phyloP scores from a whole-genome alignment of 2,329 filamentous ascomycete genomes.

The Cladosporium phlei region DNA sequence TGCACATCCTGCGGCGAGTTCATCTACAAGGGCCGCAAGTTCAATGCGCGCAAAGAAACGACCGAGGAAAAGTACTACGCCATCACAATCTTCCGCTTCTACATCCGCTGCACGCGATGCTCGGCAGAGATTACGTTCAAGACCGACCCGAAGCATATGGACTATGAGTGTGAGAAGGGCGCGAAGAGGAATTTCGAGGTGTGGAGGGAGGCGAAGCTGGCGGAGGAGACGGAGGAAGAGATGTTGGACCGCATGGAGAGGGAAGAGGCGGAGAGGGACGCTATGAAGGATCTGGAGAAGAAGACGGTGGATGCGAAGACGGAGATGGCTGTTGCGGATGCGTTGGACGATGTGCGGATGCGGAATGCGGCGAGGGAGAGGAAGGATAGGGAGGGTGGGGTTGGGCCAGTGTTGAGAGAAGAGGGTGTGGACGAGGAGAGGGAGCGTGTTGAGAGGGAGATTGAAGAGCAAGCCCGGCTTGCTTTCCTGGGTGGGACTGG shows the following conservation, averaged over 20 bases:
- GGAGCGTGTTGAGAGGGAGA: conserved; percentile 68
- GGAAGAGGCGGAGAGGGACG: conserved; percentile 76
- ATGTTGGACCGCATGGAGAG: conserved; percentile 75
- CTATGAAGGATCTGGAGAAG: conserved; percentile 90
- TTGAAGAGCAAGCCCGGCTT: conserved; percentile 71
- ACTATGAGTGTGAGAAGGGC: conserved; percentile 76
- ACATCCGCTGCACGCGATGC: conserved; percentile 76
- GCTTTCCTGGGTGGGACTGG: conserved; percentile 67
- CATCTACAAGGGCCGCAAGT: conserved; percentile 90
- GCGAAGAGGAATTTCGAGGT: conserved; percentile 91
- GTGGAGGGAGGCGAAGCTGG: conserved; percentile 66
- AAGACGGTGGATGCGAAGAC: conserved; percentile 89
- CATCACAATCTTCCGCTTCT: conserved; percentile 85
- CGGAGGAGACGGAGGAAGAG: conserved; percentile 81
- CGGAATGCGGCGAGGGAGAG: conserved; percentile 83
- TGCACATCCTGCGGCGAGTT: conserved; percentile 69
- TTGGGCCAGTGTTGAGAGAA: conserved; percentile 55
- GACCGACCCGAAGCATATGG: conserved; percentile 91
- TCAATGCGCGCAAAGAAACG: conserved; percentile 91
- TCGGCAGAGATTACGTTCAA: conserved; percentile 84
- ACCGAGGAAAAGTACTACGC: conserved; percentile 84
- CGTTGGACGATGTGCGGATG: conserved; percentile 87
- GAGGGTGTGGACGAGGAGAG: conserved; percentile 54
- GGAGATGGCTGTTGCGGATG: conserved; percentile 96
- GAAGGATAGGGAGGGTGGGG: conserved; percentile 58